Conservation (phyloP, 164 flowering plant species). For the Echeveria elegans region DNA sequence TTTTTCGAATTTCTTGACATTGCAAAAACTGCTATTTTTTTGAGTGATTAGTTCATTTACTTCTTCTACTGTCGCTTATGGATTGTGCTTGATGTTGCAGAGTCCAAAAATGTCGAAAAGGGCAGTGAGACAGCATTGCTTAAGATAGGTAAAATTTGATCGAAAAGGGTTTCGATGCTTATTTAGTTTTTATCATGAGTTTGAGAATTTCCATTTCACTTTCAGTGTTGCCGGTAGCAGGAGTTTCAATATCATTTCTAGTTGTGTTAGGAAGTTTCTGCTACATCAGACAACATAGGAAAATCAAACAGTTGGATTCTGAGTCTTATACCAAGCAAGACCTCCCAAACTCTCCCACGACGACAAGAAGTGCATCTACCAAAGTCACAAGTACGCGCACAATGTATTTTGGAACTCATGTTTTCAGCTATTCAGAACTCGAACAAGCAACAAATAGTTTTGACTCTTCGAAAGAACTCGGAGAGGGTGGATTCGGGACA, state of each 20-base stretch:
- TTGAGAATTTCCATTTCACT: not conserved
- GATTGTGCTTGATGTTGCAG: not conserved
- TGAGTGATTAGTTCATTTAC: not conserved
- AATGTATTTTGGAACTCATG: slow-evolving; percentile 4
- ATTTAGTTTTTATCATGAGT: not conserved
- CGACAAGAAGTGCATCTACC: not conserved
- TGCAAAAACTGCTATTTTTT: too few species aligned
- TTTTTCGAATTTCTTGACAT: too few species aligned
- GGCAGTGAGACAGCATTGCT: not conserved
- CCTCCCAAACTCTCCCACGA: not conserved
- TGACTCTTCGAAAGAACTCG: slow-evolving; percentile 2
- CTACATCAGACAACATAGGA: not conserved
- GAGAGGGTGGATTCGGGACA: slow-evolving; percentile 5
- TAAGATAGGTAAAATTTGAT: not conserved
- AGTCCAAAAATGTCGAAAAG: not conserved
- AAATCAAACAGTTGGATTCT: not conserved
- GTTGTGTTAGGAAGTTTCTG: not conserved
- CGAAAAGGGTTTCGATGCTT: not conserved
- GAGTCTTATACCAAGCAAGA: not conserved
- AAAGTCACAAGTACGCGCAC: not conserved
- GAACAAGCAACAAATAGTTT: slow-evolving; percentile 1
- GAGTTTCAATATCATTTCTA: not conserved
- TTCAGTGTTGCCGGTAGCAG: not conserved
- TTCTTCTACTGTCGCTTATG: not conserved
- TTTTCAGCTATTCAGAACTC: slow-evolving; percentile 4